A percentile compares a stretch with the other conserved stretches of the same genome.
These are phyloP conservation scores for Rehmannia glutinosa DNA, from an alignment of 257 asterid genomes.

Conservation along the genomic window DNA sequence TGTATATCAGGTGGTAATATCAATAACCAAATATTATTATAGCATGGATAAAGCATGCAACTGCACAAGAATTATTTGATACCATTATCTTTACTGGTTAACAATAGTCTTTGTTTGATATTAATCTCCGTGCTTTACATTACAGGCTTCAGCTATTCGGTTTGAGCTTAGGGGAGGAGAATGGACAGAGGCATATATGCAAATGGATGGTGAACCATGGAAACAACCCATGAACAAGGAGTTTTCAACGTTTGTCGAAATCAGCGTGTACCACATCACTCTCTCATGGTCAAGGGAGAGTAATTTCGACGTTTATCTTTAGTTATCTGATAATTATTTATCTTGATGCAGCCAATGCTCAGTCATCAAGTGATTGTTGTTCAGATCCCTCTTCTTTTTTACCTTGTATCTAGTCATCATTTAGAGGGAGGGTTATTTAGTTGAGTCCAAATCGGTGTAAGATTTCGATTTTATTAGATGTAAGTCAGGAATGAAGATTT, in stretches of 20 bases:
- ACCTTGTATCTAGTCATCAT: constrained; percentile 29
- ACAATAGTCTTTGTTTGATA: neutral
- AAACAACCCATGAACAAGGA: constrained; percentile 75
- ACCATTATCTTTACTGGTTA: neutral
- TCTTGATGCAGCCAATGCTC: constrained; percentile 13
- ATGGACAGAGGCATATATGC: constrained; percentile 85
- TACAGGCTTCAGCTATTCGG: constrained; percentile 74
- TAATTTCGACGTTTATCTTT: neutral
- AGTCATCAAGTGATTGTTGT: constrained; percentile 32
- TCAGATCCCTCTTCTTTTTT: constrained; percentile 21
- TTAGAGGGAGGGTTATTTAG: constrained; percentile 16
- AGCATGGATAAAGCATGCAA: no score
- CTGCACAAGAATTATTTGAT: no score
- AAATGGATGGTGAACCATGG: constrained; percentile 97
- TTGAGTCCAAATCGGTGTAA: neutral
- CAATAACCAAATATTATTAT: no score
- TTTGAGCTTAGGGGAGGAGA: constrained; percentile 94
- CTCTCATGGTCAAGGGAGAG: constrained; percentile 67
- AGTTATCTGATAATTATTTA: constrained; percentile 1
- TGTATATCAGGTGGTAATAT: no score
- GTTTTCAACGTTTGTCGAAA: constrained; percentile 64
- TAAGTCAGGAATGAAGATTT: constrained; percentile 1
- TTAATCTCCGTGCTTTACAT: constrained; percentile 8
- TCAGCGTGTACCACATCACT: constrained; percentile 62
- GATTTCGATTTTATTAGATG: constrained; percentile 12